Percentiles rank a stretch among this genome's conserved stretches.
These are phyloP conservation scores for Epichloe brachyelytri DNA, from an alignment of 2,329 filamentous ascomycete genomes.

Conservation along the genomic window DNA sequence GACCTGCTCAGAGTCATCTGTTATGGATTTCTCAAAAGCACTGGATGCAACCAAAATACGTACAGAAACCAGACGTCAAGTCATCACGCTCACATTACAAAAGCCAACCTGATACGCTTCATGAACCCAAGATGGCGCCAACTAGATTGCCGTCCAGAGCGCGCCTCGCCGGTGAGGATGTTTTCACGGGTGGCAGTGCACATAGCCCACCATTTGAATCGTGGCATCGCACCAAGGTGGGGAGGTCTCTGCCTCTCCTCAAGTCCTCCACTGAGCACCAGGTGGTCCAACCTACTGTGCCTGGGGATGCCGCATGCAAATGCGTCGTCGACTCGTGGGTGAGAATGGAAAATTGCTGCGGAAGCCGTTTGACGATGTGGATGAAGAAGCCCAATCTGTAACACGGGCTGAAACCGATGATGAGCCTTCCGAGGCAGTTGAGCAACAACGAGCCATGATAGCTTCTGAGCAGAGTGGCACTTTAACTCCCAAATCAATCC, in stretches of 20 bases:
- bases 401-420: too few species aligned
- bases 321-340: constrained; percentile 21
- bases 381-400: background rate
- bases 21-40: constrained; percentile 64
- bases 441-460: background rate
- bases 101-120: background rate
- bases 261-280: background rate
- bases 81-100: background rate
- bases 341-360: constrained; percentile 28
- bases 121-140: background rate
- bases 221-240: constrained; percentile 25
- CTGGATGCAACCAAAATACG: constrained; percentile 46
- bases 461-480: background rate
- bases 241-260: constrained; percentile 9
- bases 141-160: background rate
- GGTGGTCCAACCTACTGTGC: background rate
- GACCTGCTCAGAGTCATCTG: constrained; percentile 57
- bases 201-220: constrained; percentile 8
- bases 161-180: background rate
- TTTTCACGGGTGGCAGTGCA: background rate
- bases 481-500: too few species aligned
- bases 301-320: background rate
- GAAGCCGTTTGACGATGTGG: constrained; percentile 30
- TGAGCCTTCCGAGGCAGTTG: background rate
- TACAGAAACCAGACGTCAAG: constrained; percentile 7